Evolutionary conservation across 257 asterid genomes (phyloP), one percentile per base, ranked within the genome.

Genomic region (Nicotiana tomentosiformis): DNA sequence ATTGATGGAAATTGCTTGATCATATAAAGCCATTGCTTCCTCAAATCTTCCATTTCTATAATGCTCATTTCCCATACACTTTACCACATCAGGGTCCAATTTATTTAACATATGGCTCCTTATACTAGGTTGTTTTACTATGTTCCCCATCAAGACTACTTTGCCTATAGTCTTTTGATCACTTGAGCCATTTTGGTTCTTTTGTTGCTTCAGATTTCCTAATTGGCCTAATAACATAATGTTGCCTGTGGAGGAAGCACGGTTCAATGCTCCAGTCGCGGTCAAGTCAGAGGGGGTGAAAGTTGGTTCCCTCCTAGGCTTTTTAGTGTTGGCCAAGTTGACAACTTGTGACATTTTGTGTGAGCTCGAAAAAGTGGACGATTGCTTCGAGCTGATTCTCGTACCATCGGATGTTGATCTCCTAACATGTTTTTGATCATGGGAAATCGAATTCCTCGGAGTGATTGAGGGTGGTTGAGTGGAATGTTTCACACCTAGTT

Each of bases 1-100:
- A 87, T 92, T 93, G 82, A 90, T 72, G 0, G 90, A 65, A 23
- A 92, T 91, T 6, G 97, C 95, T 85, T 86, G 92, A 80, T 85
- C 51, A 62, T 93, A 93, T n/a, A 91, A 62, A 37, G 80, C 84
- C 64, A 90, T 67, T 20, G 97, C 95, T 85, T 89, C 92, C 77
- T 90, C 87, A 51, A 83, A 89, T 51, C 83, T 91, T 56, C 92
- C 91, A 78, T 86, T 84, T 65, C 57, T 85, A 64, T 88, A 91
- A 70, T 83, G 88, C 11, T 91, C 91, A 67, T 91, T 92, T 39
- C 97, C 97, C 43, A 87, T 84, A 1, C 88, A 83, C 86, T 93
- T 93, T 4, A 93, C 68, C 23, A 57, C 86, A 49, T 93, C 95
- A 32, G 95, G 84, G 16, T 86, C 83, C 85, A 65, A 57, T 82